These are phyloP conservation scores for Plasmodium inui DNA, from an alignment of 169 alveolate genomes.

Conservation along the genomic window DNA sequence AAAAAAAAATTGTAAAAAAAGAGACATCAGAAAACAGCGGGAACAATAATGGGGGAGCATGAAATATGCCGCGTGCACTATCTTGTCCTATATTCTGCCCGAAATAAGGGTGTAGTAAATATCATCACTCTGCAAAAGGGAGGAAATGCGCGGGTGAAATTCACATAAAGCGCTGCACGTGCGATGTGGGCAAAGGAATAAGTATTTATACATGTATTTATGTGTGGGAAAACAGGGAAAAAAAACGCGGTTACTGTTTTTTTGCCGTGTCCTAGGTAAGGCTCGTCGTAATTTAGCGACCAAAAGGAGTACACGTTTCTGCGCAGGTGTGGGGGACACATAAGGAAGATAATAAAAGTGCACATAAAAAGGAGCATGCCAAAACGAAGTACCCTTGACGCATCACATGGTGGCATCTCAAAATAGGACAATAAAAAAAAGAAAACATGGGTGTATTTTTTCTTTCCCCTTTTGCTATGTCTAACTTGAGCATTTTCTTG, in stretches of 20 bases:
- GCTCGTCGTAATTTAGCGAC: slow-evolving; percentile 73
- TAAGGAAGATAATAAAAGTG: background rate
- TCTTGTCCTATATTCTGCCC: background rate
- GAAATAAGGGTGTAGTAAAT: slow-evolving; percentile 22
- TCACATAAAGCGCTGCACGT: background rate
- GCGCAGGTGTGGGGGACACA: background rate
- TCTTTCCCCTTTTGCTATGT: background rate
- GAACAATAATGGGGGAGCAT: background rate
- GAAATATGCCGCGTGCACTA: background rate
- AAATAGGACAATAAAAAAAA: background rate
- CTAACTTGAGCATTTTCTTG: slow-evolving; percentile 33
- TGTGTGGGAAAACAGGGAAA: background rate
- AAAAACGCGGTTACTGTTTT: slow-evolving; percentile 27
- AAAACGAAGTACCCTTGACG: background rate
- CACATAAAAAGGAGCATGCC: background rate
- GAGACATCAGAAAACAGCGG: background rate
- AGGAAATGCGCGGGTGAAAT: background rate
- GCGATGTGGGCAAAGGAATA: background rate
- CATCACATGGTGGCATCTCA: background rate
- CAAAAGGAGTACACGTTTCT: slow-evolving; percentile 69
- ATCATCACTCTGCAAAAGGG: slow-evolving; percentile 16
- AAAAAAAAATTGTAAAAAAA: background rate
- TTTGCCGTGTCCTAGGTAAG: slow-evolving; percentile 27
- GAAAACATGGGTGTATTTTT: background rate
- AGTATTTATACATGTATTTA: background rate